Evolutionary conservation across 441 rosid species (phyloP).

Genomic region (Omphalea diandra): DNA sequence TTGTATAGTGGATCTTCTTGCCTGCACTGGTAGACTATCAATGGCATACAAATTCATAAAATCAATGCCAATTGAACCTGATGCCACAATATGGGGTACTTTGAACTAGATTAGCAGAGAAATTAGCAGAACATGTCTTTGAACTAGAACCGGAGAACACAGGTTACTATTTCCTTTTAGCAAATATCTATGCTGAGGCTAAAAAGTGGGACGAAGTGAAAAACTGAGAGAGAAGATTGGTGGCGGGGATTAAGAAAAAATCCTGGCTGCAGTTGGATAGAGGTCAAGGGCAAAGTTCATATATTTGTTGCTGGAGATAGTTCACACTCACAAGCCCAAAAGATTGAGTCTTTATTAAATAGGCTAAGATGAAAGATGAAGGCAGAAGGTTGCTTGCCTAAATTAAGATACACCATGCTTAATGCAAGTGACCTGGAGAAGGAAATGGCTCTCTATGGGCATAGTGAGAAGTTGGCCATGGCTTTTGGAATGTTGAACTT

Average conservation of each 20-base stretch:
- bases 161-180: conserved; percentile 59
- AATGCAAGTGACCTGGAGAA: conserved; percentile 51
- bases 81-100: conserved; percentile 74
- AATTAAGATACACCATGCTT: conserved; percentile 46
- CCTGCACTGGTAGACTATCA: conserved; percentile 50
- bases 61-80: conserved; percentile 58
- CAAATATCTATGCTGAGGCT: conserved; percentile 72
- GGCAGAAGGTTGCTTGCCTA: conserved; percentile 46
- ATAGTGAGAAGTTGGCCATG: conserved; percentile 73
- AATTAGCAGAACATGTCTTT: conserved; percentile 64
- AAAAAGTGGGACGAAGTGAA: conserved; percentile 76
- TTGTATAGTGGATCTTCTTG: conserved; percentile 74
- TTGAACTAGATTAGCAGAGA: conserved; percentile 60
- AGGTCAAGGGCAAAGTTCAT: conserved; percentile 49
- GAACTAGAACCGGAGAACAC: conserved; percentile 72
- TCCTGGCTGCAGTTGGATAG: conserved; percentile 81
- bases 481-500: conserved; percentile 56
- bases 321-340: conserved; percentile 45
- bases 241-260: conserved; percentile 44
- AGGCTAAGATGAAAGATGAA: conserved; percentile 49
- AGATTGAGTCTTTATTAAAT: conserved; percentile 45
- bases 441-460: conserved; percentile 67
- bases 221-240: conserved; percentile 47
- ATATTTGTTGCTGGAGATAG: conserved; percentile 54
- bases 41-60: conserved; percentile 59